These are phyloP conservation scores for Oropetium thomaeum DNA, from an alignment of 176 grass and related monocot genomes.

Conservation along the genomic window DNA sequence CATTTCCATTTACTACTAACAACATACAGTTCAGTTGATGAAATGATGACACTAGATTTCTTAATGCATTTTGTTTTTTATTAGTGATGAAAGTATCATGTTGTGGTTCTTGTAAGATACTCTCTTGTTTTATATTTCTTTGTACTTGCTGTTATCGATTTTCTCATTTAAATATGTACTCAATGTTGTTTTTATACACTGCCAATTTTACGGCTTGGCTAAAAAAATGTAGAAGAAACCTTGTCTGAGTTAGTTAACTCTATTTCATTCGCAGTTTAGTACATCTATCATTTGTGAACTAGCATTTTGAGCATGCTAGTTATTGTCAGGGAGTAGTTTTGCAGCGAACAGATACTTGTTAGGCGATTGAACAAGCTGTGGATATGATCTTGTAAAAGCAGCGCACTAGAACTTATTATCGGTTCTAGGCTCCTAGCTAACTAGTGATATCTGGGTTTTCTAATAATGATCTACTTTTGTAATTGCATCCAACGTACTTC, in stretches of 20 bases:
- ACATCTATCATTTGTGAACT: neutral
- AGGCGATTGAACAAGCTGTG: neutral
- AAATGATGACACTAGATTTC: neutral
- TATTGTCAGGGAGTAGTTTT: neutral
- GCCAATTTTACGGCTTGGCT: neutral
- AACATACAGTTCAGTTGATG: neutral
- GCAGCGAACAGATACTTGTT: neutral
- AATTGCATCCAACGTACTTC: neutral
- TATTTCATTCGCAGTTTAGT: neutral
- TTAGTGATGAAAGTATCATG: neutral
- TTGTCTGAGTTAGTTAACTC: neutral
- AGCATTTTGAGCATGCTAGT: no score
- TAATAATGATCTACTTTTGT: neutral
- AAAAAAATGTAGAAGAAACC: neutral
- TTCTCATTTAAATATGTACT: neutral
- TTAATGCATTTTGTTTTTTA: conserved; percentile 10
- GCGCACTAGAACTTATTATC: neutral
- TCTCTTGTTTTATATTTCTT: neutral
- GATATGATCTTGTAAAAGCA: neutral
- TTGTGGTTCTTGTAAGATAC: neutral
- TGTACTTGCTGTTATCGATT: neutral
- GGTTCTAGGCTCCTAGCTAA: conserved; percentile 1
- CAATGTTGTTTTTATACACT: neutral
- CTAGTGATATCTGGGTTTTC: neutral
- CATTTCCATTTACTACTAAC: neutral